Evolutionary conservation across 108 stramenopile genomes (phyloP).

Genomic region (Pseudonitzschia multiseries): DNA sequence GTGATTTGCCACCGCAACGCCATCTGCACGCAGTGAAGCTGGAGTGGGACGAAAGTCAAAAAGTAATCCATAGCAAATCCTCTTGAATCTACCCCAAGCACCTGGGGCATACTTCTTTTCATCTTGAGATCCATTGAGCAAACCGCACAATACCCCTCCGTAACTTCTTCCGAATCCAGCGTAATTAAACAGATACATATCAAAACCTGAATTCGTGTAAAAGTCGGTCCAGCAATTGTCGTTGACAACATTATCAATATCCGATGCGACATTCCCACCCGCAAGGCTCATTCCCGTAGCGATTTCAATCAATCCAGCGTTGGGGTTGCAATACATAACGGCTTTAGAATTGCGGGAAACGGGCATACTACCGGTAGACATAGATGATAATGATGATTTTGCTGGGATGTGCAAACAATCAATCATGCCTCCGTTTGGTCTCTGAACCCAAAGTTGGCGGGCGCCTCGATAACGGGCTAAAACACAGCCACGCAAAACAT

Average conservation of each 20-base stretch:
- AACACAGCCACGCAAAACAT: conserved; percentile 76
- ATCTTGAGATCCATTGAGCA: conserved; percentile 2
- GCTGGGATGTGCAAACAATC: conserved; percentile 81
- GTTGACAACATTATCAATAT: conserved; percentile 31
- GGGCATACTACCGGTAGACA: conserved; percentile 4
- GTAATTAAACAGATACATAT: conserved; percentile 88
- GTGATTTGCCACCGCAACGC: conserved; percentile 55
- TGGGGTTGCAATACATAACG: conserved; percentile 80
- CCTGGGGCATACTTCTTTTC: conserved; percentile 42
- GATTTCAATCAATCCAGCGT: conserved; percentile 84
- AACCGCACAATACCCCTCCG: conserved; percentile 37
- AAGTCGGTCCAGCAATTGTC: conserved; percentile 75
- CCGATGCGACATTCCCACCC: conserved; percentile 62
- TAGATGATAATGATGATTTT: not conserved
- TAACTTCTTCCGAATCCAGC: conserved; percentile 83
- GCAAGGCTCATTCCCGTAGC: conserved; percentile 82
- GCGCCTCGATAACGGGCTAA: conserved; percentile 76
- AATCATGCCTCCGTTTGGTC: conserved; percentile 52
- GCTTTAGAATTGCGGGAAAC: not conserved
- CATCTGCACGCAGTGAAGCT: conserved; percentile 73
- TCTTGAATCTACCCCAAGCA: conserved; percentile 43
- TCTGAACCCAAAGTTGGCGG: conserved; percentile 74
- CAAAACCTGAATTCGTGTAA: conserved; percentile 72
- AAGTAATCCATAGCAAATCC: conserved; percentile 51
- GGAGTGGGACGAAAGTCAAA: conserved; percentile 67